Percentiles rank a stretch among this genome's conserved stretches.
These are phyloP conservation scores for Annona squamosa DNA, from an alignment of 164 flowering plant species.

Conservation along the genomic window DNA sequence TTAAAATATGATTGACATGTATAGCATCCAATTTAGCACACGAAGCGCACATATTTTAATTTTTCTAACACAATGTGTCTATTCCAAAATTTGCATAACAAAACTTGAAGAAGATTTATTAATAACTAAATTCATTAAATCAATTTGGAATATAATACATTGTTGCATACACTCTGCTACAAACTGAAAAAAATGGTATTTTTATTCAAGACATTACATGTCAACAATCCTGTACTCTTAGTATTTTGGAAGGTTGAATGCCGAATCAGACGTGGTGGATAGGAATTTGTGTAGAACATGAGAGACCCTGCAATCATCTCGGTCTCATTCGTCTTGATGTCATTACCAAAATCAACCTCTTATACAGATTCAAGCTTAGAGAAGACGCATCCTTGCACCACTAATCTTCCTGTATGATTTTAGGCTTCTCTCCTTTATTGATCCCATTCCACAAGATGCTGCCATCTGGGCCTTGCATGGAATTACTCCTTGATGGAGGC, in stretches of 20 bases:
- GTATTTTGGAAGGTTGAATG: slow-evolving; percentile 30
- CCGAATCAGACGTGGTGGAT: slow-evolving; percentile 45
- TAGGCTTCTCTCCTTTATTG: slow-evolving; percentile 23
- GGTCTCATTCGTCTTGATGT: slow-evolving; percentile 46
- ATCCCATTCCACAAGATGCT: slow-evolving; percentile 59
- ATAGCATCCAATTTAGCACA: no score
- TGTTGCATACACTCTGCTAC: no score
- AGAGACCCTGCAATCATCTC: slow-evolving; percentile 49
- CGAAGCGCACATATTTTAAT: no score
- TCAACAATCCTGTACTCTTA: no score
- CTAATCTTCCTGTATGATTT: slow-evolving; percentile 42
- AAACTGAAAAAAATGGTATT: no score
- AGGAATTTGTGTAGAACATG: slow-evolving; percentile 40
- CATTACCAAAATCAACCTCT: slow-evolving; percentile 45
- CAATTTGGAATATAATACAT: no score
- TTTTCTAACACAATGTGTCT: no score
- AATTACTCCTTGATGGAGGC: slow-evolving; percentile 27
- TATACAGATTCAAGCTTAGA: slow-evolving; percentile 44
- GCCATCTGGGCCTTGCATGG: slow-evolving; percentile 21
- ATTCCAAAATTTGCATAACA: no score
- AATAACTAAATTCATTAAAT: no score
- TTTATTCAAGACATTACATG: no score
- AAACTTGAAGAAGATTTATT: no score
- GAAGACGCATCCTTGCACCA: slow-evolving; percentile 65
- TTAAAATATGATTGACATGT: no score